These are phyloP conservation scores for Nitzschia putrida DNA, from an alignment of 108 stramenopile genomes.

Conservation along the genomic window DNA sequence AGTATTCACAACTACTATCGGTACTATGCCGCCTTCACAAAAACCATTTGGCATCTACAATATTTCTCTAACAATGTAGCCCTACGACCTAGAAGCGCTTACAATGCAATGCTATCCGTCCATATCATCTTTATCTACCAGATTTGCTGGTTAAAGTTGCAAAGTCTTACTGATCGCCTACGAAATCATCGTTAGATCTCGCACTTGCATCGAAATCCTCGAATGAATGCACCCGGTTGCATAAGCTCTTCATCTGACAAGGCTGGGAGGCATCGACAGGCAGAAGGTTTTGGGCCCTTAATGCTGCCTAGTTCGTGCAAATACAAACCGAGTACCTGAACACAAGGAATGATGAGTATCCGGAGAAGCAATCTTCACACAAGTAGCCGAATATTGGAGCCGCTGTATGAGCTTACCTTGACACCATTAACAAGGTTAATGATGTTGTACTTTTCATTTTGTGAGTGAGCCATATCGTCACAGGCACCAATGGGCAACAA, in stretches of 20 bases:
- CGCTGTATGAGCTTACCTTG: slow-evolving; percentile 38
- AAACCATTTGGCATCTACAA: no score
- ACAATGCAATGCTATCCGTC: no score
- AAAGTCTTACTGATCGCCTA: no score
- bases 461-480: slow-evolving; percentile 86
- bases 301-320: slow-evolving; percentile 75
- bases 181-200: no score
- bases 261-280: slow-evolving; percentile 63
- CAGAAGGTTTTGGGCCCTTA: slow-evolving; percentile 72
- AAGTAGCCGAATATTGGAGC: neutral
- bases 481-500: slow-evolving; percentile 82
- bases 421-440: slow-evolving; percentile 72
- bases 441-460: slow-evolving; percentile 85
- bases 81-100: no score
- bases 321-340: slow-evolving; percentile 68
- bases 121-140: no score
- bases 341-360: neutral
- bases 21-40: no score
- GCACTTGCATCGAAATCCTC: slow-evolving; percentile 83
- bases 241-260: slow-evolving; percentile 73
- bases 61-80: no score
- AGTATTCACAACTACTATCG: neutral
- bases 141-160: no score
- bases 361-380: neutral
- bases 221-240: slow-evolving; percentile 71